Percentiles rank a stretch among this genome's conserved stretches.
These are phyloP conservation scores for Nicotiana otophora DNA, from an alignment of 257 asterid species.

Conservation along the genomic window DNA sequence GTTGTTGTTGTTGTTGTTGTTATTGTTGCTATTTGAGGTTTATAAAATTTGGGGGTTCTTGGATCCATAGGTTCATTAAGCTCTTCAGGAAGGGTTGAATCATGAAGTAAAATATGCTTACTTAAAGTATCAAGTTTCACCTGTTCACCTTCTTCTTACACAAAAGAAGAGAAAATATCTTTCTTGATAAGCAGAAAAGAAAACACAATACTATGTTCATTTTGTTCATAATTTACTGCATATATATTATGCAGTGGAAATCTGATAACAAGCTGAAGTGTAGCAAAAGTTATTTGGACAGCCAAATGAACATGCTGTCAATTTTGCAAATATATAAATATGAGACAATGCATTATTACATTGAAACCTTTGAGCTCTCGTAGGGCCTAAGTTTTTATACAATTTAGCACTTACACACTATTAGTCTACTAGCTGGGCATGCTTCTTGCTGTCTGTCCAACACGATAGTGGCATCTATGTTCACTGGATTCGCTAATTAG, in stretches of 20 bases:
- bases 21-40: background rate
- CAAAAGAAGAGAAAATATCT: background rate
- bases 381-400: background rate
- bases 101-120: background rate
- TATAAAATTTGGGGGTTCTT: background rate
- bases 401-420: conserved; percentile 2
- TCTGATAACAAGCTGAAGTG: background rate
- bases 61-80: background rate
- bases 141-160: background rate
- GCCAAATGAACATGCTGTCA: background rate
- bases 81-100: background rate
- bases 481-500: conserved; percentile 24
- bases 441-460: background rate
- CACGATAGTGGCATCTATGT: background rate
- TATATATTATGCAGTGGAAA: background rate
- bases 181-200: background rate
- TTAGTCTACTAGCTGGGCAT: background rate
- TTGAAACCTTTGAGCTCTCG: background rate
- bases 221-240: background rate
- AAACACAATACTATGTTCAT: background rate
- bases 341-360: background rate
- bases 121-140: background rate
- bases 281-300: background rate
- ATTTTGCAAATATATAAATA: background rate
- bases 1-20: too few relatives aligned